These are phyloP conservation scores for Athelia sp. DNA, from an alignment of 1,284 basidiomycete species.

Conservation along the genomic window DNA sequence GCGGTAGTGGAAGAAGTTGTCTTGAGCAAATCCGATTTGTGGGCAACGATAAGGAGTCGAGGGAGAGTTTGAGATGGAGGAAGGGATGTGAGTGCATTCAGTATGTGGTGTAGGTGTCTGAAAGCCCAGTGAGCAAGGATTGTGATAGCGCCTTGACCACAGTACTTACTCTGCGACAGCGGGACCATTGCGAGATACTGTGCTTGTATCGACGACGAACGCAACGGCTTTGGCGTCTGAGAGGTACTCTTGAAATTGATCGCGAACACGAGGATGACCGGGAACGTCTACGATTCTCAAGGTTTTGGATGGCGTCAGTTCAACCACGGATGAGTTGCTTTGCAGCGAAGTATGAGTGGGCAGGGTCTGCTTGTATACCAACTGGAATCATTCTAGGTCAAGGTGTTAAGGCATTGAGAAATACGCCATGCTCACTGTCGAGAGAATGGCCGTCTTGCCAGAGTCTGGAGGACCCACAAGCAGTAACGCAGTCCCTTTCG, in stretches of 20 bases:
- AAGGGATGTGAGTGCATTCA: slow-evolving; percentile 65
- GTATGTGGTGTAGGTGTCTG: slow-evolving; percentile 67
- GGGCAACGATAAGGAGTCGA: slow-evolving; percentile 59
- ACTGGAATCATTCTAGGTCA: slow-evolving; percentile 31
- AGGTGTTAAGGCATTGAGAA: slow-evolving; percentile 19
- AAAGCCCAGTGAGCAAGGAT: slow-evolving; percentile 1
- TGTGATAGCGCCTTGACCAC: neutral
- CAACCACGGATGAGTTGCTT: slow-evolving; percentile 49
- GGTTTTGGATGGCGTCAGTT: slow-evolving; percentile 33
- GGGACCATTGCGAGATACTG: slow-evolving; percentile 65
- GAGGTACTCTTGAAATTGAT: slow-evolving; percentile 64
- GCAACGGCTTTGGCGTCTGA: slow-evolving; percentile 55
- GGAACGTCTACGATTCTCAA: slow-evolving; percentile 67
- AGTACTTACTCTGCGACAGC: slow-evolving; percentile 69
- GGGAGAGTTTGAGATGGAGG: slow-evolving; percentile 64
- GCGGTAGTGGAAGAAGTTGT: slow-evolving; percentile 32
- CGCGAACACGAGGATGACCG: slow-evolving; percentile 71
- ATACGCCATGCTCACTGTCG: slow-evolving; percentile 34
- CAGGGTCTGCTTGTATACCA: slow-evolving; percentile 57
- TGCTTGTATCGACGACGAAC: slow-evolving; percentile 75
- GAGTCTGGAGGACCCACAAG: slow-evolving; percentile 67
- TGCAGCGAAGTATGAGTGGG: slow-evolving; percentile 74
- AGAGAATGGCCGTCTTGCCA: slow-evolving; percentile 71
- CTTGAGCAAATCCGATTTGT: slow-evolving; percentile 70
- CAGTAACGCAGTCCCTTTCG: slow-evolving; percentile 52